These are phyloP conservation scores for Phytopythium helicoides DNA, from an alignment of 352 stramenopile species.

Conservation along the genomic window DNA sequence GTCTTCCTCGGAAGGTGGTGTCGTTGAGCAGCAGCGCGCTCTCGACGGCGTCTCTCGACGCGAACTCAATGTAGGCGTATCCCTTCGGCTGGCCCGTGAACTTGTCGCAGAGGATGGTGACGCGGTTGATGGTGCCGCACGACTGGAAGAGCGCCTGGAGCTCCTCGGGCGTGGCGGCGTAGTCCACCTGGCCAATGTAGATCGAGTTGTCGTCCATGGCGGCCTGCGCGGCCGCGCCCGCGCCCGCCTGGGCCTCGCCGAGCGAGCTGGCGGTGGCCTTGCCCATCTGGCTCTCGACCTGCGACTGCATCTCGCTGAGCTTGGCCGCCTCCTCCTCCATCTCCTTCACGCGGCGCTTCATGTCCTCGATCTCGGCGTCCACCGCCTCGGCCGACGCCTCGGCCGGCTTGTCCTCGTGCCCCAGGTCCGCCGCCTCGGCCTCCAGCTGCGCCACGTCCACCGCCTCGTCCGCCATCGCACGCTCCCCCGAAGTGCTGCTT, in stretches of 20 bases:
- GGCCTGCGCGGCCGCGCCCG: slow-evolving; percentile 19
- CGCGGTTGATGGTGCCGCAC: slow-evolving; percentile 96
- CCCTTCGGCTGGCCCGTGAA: slow-evolving; percentile 95
- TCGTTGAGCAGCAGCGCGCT: slow-evolving; percentile 91
- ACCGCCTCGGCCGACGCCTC: slow-evolving; percentile 34
- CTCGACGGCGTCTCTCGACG: slow-evolving; percentile 82
- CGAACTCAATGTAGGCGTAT: slow-evolving; percentile 95
- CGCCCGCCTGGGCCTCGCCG: slow-evolving; percentile 33
- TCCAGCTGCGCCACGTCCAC: slow-evolving; percentile 54
- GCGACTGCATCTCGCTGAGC: slow-evolving; percentile 81
- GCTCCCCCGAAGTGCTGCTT: not conserved
- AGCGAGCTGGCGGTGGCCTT: slow-evolving; percentile 50
- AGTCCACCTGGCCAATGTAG: slow-evolving; percentile 97
- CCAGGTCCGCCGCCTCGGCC: slow-evolving; percentile 40
- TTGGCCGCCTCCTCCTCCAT: slow-evolving; percentile 86
- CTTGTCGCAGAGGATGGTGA: slow-evolving; percentile 98
- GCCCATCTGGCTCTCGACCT: slow-evolving; percentile 76
- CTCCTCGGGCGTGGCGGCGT: slow-evolving; percentile 95
- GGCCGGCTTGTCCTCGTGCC: slow-evolving; percentile 12
- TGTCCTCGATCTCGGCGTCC: slow-evolving; percentile 81
- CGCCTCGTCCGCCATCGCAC: slow-evolving; percentile 34
- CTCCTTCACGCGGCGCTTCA: slow-evolving; percentile 78
- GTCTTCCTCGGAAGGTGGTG: slow-evolving; percentile 88
- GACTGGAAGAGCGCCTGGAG: slow-evolving; percentile 95
- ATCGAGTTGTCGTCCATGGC: slow-evolving; percentile 82